Evolutionary conservation across 208 protist genomes (phyloP), one percentile per base, ranked within the genome.

Genomic region (Leishmania arabica): DNA sequence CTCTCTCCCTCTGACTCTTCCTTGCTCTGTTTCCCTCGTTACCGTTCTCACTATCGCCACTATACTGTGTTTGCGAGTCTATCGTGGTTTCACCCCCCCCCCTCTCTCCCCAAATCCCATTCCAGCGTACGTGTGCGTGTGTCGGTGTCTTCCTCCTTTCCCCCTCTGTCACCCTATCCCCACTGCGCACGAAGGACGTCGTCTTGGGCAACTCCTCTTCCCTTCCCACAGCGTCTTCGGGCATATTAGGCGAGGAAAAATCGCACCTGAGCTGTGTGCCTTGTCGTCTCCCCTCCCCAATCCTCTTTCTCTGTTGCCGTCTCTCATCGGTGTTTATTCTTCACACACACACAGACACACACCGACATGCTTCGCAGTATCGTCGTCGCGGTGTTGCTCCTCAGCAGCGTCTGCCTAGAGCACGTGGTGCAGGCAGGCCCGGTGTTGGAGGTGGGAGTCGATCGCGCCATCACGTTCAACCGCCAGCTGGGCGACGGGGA

Each of bases 401-500:
- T 84, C 53, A 56, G 81, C 79, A 66, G 53, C 2, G 31, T 76
- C 24, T 79, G 70, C 49, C 27, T 79, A 40, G 60, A 74, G 17
- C 56, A 82, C 17, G 47, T 62, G 42, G 80, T 75, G 66, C 65
- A 77, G 17, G 83, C 88, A 27, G 82, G 51, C 8, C 83, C 86
- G 11, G 77, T 80, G 11, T 31, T 94, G 21, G 86, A 88, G 40
- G 47, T 78, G 8, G 27, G 53, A 45, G 88, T 94, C 1, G n/a
- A 90, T 68, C 89, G 86, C 56, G 91, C 84, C 53, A 89, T 95
- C 75, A 83, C 87, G 75, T 95, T 92, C 78, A 78, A 91, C 40
- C 90, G 93, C 47, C 84, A 78, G 6, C 56, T 81, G 24, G 70
- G 80, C 37, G 65, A 62, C 40, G 49, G 80, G 3, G 66, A 83